These are phyloP conservation scores for Leishmania gerbilli DNA, from an alignment of 208 protist genomes.

Conservation along the genomic window DNA sequence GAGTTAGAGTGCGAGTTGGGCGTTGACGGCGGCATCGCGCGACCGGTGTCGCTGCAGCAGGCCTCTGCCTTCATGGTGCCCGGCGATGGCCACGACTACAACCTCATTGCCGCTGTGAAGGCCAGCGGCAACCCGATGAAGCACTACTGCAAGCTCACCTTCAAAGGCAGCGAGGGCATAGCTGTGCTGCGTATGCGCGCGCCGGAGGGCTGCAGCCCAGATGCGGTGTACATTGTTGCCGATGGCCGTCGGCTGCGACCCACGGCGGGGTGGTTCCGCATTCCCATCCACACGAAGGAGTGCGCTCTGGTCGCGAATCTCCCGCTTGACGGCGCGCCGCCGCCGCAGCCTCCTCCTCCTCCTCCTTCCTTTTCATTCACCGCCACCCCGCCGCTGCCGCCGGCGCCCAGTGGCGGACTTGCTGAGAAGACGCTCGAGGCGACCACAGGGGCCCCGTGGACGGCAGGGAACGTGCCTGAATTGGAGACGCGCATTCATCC, in stretches of 20 bases:
- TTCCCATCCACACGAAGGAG: slow-evolving; percentile 67
- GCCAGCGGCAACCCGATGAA: slow-evolving; percentile 30
- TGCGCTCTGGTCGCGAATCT: slow-evolving; percentile 49
- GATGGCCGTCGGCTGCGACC: slow-evolving; percentile 57
- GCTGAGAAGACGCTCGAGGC: background rate
- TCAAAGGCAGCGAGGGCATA: slow-evolving; percentile 69
- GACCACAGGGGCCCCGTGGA: background rate
- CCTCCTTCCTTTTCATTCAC: background rate
- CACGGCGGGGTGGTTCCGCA: slow-evolving; percentile 55
- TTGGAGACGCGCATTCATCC: slow-evolving; percentile 52
- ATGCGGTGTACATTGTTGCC: slow-evolving; percentile 50
- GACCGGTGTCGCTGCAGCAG: slow-evolving; percentile 48
- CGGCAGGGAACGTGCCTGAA: slow-evolving; percentile 33
- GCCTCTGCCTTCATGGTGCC: slow-evolving; percentile 61
- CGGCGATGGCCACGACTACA: slow-evolving; percentile 73
- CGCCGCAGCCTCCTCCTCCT: no score
- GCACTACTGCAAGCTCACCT: slow-evolving; percentile 73
- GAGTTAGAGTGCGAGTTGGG: slow-evolving; percentile 71
- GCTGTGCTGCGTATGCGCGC: slow-evolving; percentile 63
- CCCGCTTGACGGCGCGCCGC: background rate
- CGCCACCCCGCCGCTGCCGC: slow-evolving; percentile 22
- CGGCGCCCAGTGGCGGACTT: slow-evolving; percentile 6
- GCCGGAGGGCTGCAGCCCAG: slow-evolving; percentile 35
- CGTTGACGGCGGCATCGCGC: slow-evolving; percentile 55
- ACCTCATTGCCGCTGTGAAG: slow-evolving; percentile 63